Percentiles rank a stretch among this genome's conserved stretches.
These are phyloP conservation scores for Penstemon eatonii DNA, from an alignment of 257 asterid genomes.

Conservation along the genomic window DNA sequence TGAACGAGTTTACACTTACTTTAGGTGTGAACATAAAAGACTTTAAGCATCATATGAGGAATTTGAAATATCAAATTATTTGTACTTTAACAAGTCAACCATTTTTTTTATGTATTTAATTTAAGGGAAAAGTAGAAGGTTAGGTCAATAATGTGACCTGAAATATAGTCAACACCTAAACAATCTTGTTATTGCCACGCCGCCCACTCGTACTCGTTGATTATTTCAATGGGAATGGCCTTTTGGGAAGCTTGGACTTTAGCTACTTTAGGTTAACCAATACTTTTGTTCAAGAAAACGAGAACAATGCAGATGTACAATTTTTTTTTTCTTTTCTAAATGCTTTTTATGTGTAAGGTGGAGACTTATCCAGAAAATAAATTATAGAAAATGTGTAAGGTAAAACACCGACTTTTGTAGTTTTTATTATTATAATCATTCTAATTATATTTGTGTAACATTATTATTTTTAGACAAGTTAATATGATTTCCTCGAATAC, in stretches of 20 bases:
- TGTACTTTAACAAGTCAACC: conserved; percentile 26
- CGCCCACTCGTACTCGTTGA: too few species aligned
- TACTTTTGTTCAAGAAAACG: neutral
- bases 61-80: neutral
- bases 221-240: conserved; percentile 15
- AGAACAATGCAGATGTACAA: conserved; percentile 9
- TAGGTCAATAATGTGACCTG: conserved; percentile 15
- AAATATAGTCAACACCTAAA: conserved; percentile 3
- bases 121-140: neutral
- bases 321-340: neutral
- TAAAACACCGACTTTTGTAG: neutral
- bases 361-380: conserved; percentile 16
- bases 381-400: too few species aligned
- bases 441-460: too few species aligned
- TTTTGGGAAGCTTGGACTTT: conserved; percentile 23
- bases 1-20: neutral
- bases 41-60: conserved; percentile 23
- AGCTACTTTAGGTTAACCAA: conserved; percentile 11
- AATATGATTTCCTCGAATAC: too few species aligned
- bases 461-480: too few species aligned
- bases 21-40: conserved; percentile 34
- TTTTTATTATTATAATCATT: too few species aligned
- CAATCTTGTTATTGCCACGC: neutral
- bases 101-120: conserved; percentile 8
- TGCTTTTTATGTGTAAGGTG: conserved; percentile 10